Evolutionary conservation across 2,329 filamentous ascomycete species (phyloP).

Genomic region (Paecilomyces dactylethromorphus): DNA sequence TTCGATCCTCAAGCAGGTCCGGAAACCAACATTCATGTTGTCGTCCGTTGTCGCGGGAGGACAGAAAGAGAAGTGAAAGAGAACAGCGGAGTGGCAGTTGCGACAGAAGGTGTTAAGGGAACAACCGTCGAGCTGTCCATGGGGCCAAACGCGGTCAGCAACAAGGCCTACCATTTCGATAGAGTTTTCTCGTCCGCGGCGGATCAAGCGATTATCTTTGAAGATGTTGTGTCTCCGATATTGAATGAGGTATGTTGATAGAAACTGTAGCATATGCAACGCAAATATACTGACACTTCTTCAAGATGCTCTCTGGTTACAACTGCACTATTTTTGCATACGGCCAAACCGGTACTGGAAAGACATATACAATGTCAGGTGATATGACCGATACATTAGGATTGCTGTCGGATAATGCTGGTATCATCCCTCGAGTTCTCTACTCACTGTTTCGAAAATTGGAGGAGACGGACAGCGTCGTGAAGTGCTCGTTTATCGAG

Average conservation of each 20-base stretch:
- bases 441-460: slow-evolving; percentile 82
- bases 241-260: slow-evolving; percentile 69
- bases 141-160: slow-evolving; percentile 85
- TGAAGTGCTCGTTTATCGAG: slow-evolving; percentile 98
- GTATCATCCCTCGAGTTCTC: slow-evolving; percentile 88
- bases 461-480: slow-evolving; percentile 74
- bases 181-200: slow-evolving; percentile 94
- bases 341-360: slow-evolving; percentile 94
- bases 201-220: slow-evolving; percentile 88
- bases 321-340: slow-evolving; percentile 99
- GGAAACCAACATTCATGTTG: slow-evolving; percentile 96
- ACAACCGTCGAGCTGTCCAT: slow-evolving; percentile 80
- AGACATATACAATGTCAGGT: slow-evolving; percentile 99
- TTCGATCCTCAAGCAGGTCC: slow-evolving; percentile 65
- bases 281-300: background rate
- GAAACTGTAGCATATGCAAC: background rate
- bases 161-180: slow-evolving; percentile 96
- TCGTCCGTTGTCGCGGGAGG: slow-evolving; percentile 87
- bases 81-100: slow-evolving; percentile 89
- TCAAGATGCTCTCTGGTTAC: slow-evolving; percentile 81
- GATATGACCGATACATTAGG: slow-evolving; percentile 87
- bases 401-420: slow-evolving; percentile 81
- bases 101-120: slow-evolving; percentile 80
- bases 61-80: slow-evolving; percentile 89
- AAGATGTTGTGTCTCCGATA: slow-evolving; percentile 90